Evolutionary conservation across 495 filamentous ascomycete genomes (phyloP), one percentile per base, ranked within the genome.

Genomic region (Extremus antarcticus): DNA sequence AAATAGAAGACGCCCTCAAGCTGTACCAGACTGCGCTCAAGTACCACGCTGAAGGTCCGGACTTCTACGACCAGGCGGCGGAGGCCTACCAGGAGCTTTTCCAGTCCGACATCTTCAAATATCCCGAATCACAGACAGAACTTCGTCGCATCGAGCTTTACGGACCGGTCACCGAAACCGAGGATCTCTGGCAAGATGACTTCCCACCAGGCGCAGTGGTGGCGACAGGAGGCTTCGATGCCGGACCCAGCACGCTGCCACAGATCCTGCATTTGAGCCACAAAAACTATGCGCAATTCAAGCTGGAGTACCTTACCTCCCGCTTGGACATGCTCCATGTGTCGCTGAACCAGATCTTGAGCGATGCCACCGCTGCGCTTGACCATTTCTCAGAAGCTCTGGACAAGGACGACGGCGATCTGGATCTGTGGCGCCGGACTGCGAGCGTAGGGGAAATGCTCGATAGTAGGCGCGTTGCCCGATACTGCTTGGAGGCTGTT

Each of bases 1-100:
- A 91, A 76, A 91, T 97, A 65, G 92, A 99, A 67, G 92, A 99
- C 69, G 89, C 92, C 24, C 72, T 99, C 56, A 97, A 96, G 71
- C 81, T 91, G 24, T 99, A 97, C 67, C 89, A 96, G 66, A 84
- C 76, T 53, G 92, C 92, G 21, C 73, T 99, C 24, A 95, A 91
- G 67, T 80, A 90, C 57, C 94, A 99, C 63, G 84, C 90, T 3
- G 87, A 92, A 70, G 89, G 92, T 2, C 83, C 88, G 3, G 68
- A 68, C 2, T 86, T 78, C 62, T 94, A 84, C 65, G 65, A 79
- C 24, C 80, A 91, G 66, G 90, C 92, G 11, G 75, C 79, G 21
- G 81, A 84, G 47, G 91, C 94, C 39, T 99, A 97, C 67, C 76
- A 84, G 43, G 78, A 78, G 25, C 81, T 99, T 19, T 89, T 97